Evolutionary conservation across 352 stramenopile genomes (phyloP).

Genomic region (Phytophthora ohioensis): DNA sequence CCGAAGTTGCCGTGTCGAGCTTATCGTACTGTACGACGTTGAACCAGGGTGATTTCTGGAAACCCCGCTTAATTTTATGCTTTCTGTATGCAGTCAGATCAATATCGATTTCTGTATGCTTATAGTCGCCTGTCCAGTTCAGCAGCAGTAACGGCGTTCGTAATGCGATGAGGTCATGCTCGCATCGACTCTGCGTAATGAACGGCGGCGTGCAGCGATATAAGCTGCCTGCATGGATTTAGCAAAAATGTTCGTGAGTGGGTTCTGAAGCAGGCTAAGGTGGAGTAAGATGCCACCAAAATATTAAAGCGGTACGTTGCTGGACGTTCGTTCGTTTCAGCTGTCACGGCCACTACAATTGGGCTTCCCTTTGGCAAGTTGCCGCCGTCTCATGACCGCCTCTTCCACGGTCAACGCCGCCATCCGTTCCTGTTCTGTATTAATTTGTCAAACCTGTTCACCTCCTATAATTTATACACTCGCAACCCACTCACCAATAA

Average conservation of each 20-base stretch:
- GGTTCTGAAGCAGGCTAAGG: background rate
- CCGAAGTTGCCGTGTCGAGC: background rate
- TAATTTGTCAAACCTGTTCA: conserved; percentile 6
- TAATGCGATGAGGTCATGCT: conserved; percentile 32
- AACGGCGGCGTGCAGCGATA: background rate
- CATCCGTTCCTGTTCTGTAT: background rate
- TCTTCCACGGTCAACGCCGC: conserved; percentile 19
- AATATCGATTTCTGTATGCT: conserved; percentile 4
- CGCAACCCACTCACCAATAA: background rate
- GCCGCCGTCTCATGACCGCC: background rate
- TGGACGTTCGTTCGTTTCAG: background rate
- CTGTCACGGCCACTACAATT: background rate
- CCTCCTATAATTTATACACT: conserved; percentile 12
- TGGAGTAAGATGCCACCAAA: conserved; percentile 3
- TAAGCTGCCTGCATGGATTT: background rate
- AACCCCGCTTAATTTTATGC: background rate
- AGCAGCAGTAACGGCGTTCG: conserved; percentile 10
- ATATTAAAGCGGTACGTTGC: background rate
- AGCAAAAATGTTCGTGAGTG: conserved; percentile 2
- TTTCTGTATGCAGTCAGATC: background rate
- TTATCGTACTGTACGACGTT: conserved; percentile 26
- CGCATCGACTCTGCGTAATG: conserved; percentile 19
- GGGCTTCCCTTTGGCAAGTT: conserved; percentile 2
- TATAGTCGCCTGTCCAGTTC: conserved; percentile 1
- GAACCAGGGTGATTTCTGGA: conserved; percentile 10